Evolutionary conservation across 108 stramenopile species (phyloP).

Genomic region (Cyclotella sp.): DNA sequence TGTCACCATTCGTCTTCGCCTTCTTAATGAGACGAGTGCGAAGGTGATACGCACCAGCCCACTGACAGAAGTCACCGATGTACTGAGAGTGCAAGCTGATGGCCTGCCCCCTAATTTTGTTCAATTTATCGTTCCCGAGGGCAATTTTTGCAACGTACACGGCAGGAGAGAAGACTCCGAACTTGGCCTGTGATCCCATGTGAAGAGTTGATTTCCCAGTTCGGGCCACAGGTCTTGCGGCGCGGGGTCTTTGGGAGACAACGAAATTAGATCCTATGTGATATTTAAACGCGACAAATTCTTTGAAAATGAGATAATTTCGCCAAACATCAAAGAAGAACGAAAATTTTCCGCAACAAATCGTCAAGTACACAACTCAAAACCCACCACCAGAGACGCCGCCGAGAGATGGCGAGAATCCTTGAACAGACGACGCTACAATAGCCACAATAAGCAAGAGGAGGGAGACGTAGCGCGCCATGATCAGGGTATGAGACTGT

Average conservation of each 20-base stretch:
- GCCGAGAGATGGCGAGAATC: constrained; percentile 52
- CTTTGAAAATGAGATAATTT: too few species aligned
- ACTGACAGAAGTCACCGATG: constrained; percentile 93
- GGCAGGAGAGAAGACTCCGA: constrained; percentile 97
- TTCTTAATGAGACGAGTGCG: constrained; percentile 72
- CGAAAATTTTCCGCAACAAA: too few species aligned
- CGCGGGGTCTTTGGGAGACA: constrained; percentile 66
- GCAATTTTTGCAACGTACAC: constrained; percentile 94
- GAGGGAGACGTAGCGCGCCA: constrained; percentile 52
- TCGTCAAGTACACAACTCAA: not conserved
- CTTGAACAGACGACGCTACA: constrained; percentile 43
- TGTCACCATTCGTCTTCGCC: constrained; percentile 96
- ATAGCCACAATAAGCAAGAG: constrained; percentile 45
- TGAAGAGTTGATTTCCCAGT: constrained; percentile 53
- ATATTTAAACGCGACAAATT: not conserved
- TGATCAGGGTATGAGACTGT: not conserved
- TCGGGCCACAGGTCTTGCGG: constrained; percentile 43
- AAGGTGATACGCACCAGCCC: constrained; percentile 93
- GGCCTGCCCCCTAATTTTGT: constrained; percentile 90
- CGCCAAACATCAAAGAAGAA: too few species aligned
- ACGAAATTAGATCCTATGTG: constrained; percentile 77
- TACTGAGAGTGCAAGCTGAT: constrained; percentile 92
- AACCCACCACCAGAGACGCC: constrained; percentile 49
- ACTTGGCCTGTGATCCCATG: constrained; percentile 91
- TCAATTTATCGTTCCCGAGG: constrained; percentile 80